A percentile compares a stretch with the other conserved stretches of the same genome.
These are phyloP conservation scores for Dryas integrifolia DNA, from an alignment of 331 rosid genomes.

Conservation along the genomic window DNA sequence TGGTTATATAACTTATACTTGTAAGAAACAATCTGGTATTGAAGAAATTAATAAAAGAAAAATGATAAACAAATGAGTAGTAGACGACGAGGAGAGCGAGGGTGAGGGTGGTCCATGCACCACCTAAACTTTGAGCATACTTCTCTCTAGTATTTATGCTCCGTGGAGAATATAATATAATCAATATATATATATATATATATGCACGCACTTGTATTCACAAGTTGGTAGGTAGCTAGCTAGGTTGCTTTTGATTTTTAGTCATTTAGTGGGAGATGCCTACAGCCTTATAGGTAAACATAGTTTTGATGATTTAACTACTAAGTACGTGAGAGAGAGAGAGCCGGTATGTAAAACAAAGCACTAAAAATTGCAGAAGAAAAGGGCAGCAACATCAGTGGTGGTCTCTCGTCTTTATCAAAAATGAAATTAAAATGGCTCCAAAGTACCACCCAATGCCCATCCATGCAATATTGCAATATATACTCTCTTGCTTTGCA, in stretches of 20 bases:
- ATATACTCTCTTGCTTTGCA: too few species aligned
- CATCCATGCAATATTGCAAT: too few species aligned
- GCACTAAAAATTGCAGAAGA: conserved; percentile 36
- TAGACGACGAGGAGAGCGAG: not conserved
- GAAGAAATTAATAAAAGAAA: not conserved
- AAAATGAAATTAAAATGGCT: not conserved
- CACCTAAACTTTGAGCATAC: conserved; percentile 4
- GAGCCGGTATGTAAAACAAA: conserved; percentile 32
- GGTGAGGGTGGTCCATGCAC: not conserved
- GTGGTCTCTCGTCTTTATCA: conserved; percentile 24
- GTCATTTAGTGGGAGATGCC: conserved; percentile 1
- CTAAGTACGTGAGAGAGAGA: not conserved
- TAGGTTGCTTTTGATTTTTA: conserved; percentile 6
- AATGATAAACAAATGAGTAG: not conserved
- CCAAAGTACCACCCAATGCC: too few species aligned
- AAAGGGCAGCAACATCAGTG: conserved; percentile 38
- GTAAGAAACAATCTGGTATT: too few species aligned
- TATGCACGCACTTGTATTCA: conserved; percentile 31
- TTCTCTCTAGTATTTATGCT: conserved; percentile 10
- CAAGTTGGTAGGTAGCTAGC: not conserved
- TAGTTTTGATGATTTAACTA: too few species aligned
- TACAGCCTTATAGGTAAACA: too few species aligned
- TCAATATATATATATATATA: not conserved
- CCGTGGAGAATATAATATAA: conserved; percentile 29
- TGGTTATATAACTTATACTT: too few species aligned